These are phyloP conservation scores for Simmondsia chinensis DNA, from an alignment of 148 eudicot species.

Conservation along the genomic window DNA sequence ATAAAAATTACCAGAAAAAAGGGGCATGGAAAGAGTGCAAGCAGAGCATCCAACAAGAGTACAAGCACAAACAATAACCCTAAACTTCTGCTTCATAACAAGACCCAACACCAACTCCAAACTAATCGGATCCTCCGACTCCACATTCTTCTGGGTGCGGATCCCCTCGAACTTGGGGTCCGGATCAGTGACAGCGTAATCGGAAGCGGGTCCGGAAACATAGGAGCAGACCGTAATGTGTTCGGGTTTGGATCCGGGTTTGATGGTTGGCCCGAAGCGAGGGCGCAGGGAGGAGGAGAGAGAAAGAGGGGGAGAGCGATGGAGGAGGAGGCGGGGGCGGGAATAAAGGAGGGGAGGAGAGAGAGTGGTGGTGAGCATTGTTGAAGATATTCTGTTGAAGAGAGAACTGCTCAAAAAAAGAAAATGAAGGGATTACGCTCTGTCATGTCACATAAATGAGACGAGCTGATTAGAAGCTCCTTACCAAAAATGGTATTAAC, in stretches of 20 bases:
- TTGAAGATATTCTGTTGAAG: conserved; percentile 9
- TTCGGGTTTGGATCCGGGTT: conserved; percentile 4
- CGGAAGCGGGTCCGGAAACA: conserved; percentile 63
- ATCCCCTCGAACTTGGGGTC: conserved; percentile 27
- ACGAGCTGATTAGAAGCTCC: too few species aligned
- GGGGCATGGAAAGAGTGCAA: conserved; percentile 82
- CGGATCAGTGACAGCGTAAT: conserved; percentile 27
- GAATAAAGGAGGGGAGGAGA: conserved; percentile 8
- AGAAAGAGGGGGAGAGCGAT: conserved; percentile 7
- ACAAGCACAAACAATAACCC: conserved; percentile 31
- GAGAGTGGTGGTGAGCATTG: conserved; percentile 14
- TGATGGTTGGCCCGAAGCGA: conserved; percentile 3
- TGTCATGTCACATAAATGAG: too few species aligned
- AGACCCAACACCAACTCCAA: conserved; percentile 64
- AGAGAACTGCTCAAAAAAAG: too few species aligned
- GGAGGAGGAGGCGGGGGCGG: conserved; percentile 14
- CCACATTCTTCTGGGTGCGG: background rate
- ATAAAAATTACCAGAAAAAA: conserved; percentile 68
- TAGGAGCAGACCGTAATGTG: conserved; percentile 8
- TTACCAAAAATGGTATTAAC: too few species aligned
- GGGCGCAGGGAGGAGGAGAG: conserved; percentile 1
- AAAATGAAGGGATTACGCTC: too few species aligned
- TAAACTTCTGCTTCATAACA: conserved; percentile 42
- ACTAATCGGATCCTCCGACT: conserved; percentile 37
- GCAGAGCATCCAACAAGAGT: conserved; percentile 56